Evolutionary conservation across 2,329 filamentous ascomycete genomes (phyloP).

Genomic region (Proliferodiscus dingleyae): DNA sequence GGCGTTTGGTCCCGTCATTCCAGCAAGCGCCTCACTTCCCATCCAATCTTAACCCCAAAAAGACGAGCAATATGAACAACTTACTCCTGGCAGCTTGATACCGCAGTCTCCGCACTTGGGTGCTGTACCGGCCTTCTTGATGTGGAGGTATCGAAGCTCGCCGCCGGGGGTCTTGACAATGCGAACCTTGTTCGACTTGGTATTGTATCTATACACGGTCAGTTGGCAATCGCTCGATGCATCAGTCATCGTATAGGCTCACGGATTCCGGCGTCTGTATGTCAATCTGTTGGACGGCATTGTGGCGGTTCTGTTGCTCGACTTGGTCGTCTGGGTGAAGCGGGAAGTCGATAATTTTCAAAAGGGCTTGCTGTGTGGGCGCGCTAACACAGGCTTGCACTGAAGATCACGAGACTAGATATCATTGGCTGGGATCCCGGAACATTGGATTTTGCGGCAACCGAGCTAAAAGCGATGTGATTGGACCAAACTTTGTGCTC

Average conservation of each 20-base stretch:
- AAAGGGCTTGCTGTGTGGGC: background rate
- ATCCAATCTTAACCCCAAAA: too few species aligned
- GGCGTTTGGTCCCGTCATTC: too few species aligned
- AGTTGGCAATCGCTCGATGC: constrained; percentile 5
- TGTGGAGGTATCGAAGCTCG: constrained; percentile 92
- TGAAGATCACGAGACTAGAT: too few species aligned
- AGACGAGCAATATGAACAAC: constrained; percentile 42
- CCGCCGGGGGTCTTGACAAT: constrained; percentile 95
- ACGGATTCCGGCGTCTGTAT: constrained; percentile 69
- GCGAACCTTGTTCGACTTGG: constrained; percentile 92
- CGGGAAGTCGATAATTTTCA: constrained; percentile 12
- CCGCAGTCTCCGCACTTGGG: constrained; percentile 99
- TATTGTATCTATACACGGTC: constrained; percentile 75
- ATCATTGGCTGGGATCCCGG: too few species aligned
- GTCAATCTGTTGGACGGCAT: constrained; percentile 48
- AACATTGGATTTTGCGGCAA: background rate
- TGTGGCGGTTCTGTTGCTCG: constrained; percentile 36
- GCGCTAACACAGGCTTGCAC: background rate
- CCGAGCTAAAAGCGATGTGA: background rate
- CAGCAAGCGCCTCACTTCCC: too few species aligned
- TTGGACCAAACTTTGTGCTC: background rate
- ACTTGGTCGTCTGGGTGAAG: constrained; percentile 34
- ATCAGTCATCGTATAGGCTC: constrained; percentile 35
- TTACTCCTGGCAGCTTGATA: constrained; percentile 94
- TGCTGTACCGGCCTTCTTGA: constrained; percentile 98